Evolutionary conservation across 1,284 basidiomycete species (phyloP).

Genomic region (Afroboletus lepidellus): DNA sequence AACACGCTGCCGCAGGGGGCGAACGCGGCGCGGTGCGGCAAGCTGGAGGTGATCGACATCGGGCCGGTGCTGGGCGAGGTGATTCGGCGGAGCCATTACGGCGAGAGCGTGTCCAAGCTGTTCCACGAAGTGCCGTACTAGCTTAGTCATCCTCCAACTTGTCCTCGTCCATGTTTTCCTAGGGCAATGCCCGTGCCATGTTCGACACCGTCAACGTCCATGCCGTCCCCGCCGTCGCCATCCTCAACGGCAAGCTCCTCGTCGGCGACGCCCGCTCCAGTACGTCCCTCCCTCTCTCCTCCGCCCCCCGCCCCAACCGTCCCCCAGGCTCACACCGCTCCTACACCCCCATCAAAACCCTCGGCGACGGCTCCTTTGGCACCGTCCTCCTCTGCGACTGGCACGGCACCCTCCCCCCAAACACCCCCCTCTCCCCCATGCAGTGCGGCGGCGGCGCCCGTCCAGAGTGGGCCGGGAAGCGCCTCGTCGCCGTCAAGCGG

Average conservation of each 20-base stretch:
- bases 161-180: slow-evolving; percentile 37
- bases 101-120: slow-evolving; percentile 79
- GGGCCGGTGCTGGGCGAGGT: slow-evolving; percentile 96
- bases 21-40: slow-evolving; percentile 77
- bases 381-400: slow-evolving; percentile 99
- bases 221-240: slow-evolving; percentile 70
- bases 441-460: slow-evolving; percentile 85
- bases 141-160: slow-evolving; percentile 32
- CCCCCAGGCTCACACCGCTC: slow-evolving; percentile 53
- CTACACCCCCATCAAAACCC: slow-evolving; percentile 77
- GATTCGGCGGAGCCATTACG: slow-evolving; percentile 87
- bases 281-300: slow-evolving; percentile 38
- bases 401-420: slow-evolving; percentile 92
- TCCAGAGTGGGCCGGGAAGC: slow-evolving; percentile 92
- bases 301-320: slow-evolving; percentile 7
- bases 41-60: slow-evolving; percentile 96
- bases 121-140: slow-evolving; percentile 81
- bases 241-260: slow-evolving; percentile 61
- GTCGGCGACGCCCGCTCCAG: slow-evolving; percentile 71
- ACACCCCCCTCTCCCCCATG: slow-evolving; percentile 87
- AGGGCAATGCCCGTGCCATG: slow-evolving; percentile 64
- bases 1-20: slow-evolving; percentile 93
- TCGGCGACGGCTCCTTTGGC: slow-evolving; percentile 96
- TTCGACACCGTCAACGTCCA: slow-evolving; percentile 64
- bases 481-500: slow-evolving; percentile 95